Base-by-base conservation (phyloP, 768 basidiomycete species). In the Rhodotorula diobovata region DNA sequence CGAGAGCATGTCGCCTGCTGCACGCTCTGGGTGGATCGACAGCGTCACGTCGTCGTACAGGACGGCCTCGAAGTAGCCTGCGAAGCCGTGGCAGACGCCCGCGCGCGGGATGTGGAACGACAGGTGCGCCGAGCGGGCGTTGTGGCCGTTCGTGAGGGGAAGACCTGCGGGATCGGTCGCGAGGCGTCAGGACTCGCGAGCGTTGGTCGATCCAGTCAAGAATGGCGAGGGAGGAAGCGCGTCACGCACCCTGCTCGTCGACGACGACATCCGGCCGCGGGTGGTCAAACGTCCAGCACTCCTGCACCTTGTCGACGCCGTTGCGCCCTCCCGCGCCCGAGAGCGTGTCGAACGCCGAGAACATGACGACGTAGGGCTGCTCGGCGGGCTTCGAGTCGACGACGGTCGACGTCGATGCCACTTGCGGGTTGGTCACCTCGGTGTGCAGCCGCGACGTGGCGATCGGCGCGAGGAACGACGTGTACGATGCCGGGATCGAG, bases 281-380 rank as follows among this genome's bases (percentile, higher is more conserved):
- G 82, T 99, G 96, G 73, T 90, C 91, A 80, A 98, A 99, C 73
- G 90, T 89, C 96, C 96, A 99, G 76, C 95, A 98, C 76, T 93
- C 90, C 80, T 98, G 96, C 46, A 96, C 84, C 61, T 70, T 72
- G 34, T 71, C 76, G 14, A 56, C 66, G 28, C 74, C 74, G 28
- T 69, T 45, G 74, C 87, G 86, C 39, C 85, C 85, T 56, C 89
- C 86, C 60, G 90, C 83, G 15, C 88, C 93, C 67, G 90, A 91
- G 53, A 99, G 84, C 68, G 93, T 85, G 74, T 93, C 94, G 71
- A 92, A 90, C 16, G 92, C 90, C 78, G 91, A 89, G 80, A 99
- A 92, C 94, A 98, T 95, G 71, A 98, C 96, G 28, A 99, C 96
- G 77, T 98, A 98, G 1, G 96, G 95, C 43, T 93, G 97, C 81